Conservation (phyloP, 2,329 filamentous ascomycete genomes). For the Penicillium janthinellum region DNA sequence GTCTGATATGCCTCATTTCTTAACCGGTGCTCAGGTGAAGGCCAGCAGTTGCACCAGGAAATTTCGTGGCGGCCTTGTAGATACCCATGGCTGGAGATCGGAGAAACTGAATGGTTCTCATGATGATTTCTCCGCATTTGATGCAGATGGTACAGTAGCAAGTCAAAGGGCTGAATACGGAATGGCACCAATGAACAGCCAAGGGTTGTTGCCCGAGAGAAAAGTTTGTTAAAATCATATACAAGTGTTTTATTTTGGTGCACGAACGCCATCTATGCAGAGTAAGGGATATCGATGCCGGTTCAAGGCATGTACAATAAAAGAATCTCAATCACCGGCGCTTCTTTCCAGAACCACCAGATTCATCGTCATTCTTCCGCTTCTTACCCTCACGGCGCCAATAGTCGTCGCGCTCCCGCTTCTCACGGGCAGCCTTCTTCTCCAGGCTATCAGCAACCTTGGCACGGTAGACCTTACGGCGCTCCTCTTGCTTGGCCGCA, state of each 20-base stretch:
- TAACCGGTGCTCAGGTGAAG: too few species aligned
- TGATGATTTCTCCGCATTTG: too few species aligned
- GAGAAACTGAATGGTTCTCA: too few species aligned
- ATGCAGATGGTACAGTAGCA: too few species aligned
- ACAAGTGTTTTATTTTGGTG: constrained; percentile 19
- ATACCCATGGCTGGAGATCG: too few species aligned
- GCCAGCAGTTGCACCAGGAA: too few species aligned
- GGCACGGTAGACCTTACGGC: constrained; percentile 75
- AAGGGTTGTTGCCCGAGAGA: neutral
- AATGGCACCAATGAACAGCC: too few species aligned
- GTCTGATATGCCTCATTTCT: too few species aligned
- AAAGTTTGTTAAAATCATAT: constrained; percentile 10
- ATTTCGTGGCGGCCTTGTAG: too few species aligned
- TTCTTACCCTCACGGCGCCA: constrained; percentile 91
- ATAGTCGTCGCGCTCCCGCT: constrained; percentile 87
- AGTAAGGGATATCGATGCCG: constrained; percentile 15
- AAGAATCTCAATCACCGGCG: constrained; percentile 35
- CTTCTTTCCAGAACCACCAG: constrained; percentile 50
- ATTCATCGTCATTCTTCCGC: constrained; percentile 60
- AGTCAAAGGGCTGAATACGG: too few species aligned
- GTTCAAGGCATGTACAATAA: constrained; percentile 20
- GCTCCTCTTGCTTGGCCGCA: constrained; percentile 82
- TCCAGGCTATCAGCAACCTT: constrained; percentile 80
- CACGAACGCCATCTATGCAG: constrained; percentile 32
- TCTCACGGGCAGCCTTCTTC: constrained; percentile 84